Percentiles rank a stretch among this genome's conserved stretches.
Evolutionary conservation across 2,329 filamentous ascomycete genomes (phyloP).

Genomic region (Fusarium tjaetaba): DNA sequence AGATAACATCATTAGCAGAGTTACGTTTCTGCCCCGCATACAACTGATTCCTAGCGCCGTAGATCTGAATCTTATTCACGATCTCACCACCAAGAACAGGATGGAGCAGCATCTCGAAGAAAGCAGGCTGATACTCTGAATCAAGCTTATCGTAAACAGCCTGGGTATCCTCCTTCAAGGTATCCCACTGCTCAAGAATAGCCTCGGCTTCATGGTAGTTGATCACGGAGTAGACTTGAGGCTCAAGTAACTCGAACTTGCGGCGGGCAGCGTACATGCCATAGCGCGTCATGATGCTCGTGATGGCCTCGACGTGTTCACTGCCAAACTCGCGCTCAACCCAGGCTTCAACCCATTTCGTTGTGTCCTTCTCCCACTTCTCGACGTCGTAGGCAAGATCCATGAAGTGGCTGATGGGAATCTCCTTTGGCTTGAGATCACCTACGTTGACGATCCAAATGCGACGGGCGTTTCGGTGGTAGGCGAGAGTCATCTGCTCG

Average conservation of each 20-base stretch:
- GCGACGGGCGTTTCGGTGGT: slow-evolving; percentile 57
- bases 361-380: slow-evolving; percentile 48
- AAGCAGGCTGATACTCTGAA: slow-evolving; percentile 58
- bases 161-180: slow-evolving; percentile 56
- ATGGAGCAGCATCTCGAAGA: slow-evolving; percentile 70
- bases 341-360: slow-evolving; percentile 53
- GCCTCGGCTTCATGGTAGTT: slow-evolving; percentile 69
- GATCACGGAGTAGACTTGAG: slow-evolving; percentile 64
- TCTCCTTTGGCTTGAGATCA: slow-evolving; percentile 68
- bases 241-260: slow-evolving; percentile 69
- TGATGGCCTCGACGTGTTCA: slow-evolving; percentile 57
- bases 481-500: slow-evolving; percentile 59
- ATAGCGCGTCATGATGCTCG: slow-evolving; percentile 56
- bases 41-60: slow-evolving; percentile 60
- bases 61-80: slow-evolving; percentile 60
- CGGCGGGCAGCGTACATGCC: slow-evolving; percentile 65
- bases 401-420: slow-evolving; percentile 65
- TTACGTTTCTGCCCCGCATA: slow-evolving; percentile 67
- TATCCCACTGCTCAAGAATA: slow-evolving; percentile 63
- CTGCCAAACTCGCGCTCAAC: slow-evolving; percentile 61
- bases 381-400: slow-evolving; percentile 67
- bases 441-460: slow-evolving; percentile 73
- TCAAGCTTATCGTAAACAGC: slow-evolving; percentile 56
- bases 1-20: slow-evolving; percentile 57
- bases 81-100: slow-evolving; percentile 67